These are phyloP conservation scores for Aspergillus aculeatus DNA, from an alignment of 2,329 filamentous ascomycete species.

Conservation along the genomic window DNA sequence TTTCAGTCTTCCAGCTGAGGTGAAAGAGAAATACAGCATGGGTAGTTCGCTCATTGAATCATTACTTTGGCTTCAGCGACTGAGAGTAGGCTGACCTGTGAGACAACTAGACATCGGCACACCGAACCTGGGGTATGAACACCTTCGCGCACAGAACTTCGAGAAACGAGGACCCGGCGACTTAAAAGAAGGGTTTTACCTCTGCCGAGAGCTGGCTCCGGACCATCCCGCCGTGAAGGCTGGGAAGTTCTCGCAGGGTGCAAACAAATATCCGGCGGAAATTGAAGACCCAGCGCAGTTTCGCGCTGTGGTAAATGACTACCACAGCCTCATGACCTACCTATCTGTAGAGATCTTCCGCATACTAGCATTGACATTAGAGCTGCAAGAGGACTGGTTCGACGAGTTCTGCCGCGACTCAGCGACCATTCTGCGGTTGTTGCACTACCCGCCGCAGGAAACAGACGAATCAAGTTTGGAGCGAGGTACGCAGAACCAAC, in stretches of 20 bases:
- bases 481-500: conserved; percentile 8
- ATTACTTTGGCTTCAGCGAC: no score
- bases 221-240: conserved; percentile 17
- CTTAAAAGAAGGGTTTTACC: conserved; percentile 32
- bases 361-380: conserved; percentile 14
- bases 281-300: conserved; percentile 8
- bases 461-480: conserved; percentile 15
- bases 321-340: conserved; percentile 18
- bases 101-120: background rate
- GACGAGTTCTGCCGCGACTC: conserved; percentile 25
- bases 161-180: conserved; percentile 25
- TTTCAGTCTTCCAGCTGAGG: conserved; percentile 44
- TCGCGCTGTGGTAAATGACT: background rate
- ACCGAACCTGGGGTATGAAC: conserved; percentile 26
- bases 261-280: conserved; percentile 18
- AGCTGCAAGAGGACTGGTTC: conserved; percentile 19
- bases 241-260: conserved; percentile 21
- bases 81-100: background rate
- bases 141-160: conserved; percentile 26
- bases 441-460: conserved; percentile 32
- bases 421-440: conserved; percentile 25
- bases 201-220: conserved; percentile 21
- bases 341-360: conserved; percentile 21
- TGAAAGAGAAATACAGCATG: conserved; percentile 28
- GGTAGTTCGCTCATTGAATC: conserved; percentile 8